Evolutionary conservation across 2,329 filamentous ascomycete species (phyloP), one percentile per base, ranked within the genome.

Genomic region (Colletotrichum sp.): DNA sequence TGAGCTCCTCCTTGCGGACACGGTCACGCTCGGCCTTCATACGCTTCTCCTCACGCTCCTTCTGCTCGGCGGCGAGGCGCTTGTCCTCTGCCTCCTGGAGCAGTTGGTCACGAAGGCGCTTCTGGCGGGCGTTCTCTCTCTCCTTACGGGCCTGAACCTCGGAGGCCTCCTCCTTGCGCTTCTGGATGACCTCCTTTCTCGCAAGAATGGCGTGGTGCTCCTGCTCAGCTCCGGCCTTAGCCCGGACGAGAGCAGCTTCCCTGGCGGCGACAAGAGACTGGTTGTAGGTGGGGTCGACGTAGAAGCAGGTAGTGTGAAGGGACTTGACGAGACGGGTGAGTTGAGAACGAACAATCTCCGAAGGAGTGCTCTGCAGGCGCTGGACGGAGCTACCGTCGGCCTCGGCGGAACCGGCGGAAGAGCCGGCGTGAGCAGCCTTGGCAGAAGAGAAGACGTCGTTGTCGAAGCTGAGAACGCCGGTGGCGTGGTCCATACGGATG

Each of bases 371-470:
- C 89, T 99, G 97, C 64, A 99, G 93, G 81, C 96, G 95, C 88
- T 99, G 97, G 49, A 99, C 95, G 67, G 95, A 94, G 81, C 94
- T 93, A 71, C 91, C 90, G 83, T 98, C 96, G 78, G 89, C 92
- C 87, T 99, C 97, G 63, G 96, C 95, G 71, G 96, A 98, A 76
- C 96, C 96, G 77, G 95, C 93, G 73, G 90, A 92, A 79, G 95
- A 96, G 78, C 96, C 96, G 78, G 95, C 90, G 86, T 98, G 95
- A 77, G 95, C 91, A 79, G 96, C 95, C 90, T 98, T 99, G 82
- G 96, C 93, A 18, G 97, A 98, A 44, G 97, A 98, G 90, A 99
- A 99, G 79, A 99, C 96, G 85, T 99, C 97, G 71, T 95, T 98
- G 85, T 99, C 97, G 81, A 99, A 99, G 85, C 96, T 98, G 76